Percentiles rank a stretch among this genome's conserved stretches.
Evolutionary conservation across 2,329 filamentous ascomycete genomes (phyloP).

Genomic region (Neonectria neomacrospora): DNA sequence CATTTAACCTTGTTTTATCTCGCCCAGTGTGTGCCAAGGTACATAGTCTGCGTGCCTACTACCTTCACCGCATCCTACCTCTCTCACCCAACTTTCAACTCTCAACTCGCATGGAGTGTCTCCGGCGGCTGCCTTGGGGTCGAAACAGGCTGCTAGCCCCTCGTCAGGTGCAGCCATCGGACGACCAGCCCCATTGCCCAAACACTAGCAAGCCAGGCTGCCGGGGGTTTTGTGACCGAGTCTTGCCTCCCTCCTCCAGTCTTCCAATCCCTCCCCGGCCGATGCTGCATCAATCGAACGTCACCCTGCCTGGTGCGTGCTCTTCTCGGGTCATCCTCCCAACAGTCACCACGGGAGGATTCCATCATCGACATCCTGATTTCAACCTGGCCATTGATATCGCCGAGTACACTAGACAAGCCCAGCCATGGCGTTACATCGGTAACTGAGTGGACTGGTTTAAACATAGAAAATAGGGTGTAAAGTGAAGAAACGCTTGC

Average conservation of each 20-base stretch:
- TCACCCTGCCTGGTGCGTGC: slow-evolving; percentile 6
- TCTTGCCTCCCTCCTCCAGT: not conserved
- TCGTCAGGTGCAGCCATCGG: slow-evolving; percentile 4
- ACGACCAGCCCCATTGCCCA: not conserved
- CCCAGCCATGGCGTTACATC: slow-evolving; percentile 15
- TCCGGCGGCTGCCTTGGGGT: slow-evolving; percentile 17
- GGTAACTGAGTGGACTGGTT: slow-evolving; percentile 7
- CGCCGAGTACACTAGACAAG: not conserved
- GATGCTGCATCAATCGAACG: slow-evolving; percentile 15
- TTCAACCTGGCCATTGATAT: slow-evolving; percentile 5
- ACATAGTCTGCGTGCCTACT: not conserved
- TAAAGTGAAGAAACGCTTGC: slow-evolving; percentile 1
- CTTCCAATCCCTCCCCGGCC: not conserved
- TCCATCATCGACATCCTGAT: slow-evolving; percentile 9
- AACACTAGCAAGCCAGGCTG: slow-evolving; percentile 17
- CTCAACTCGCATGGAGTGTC: no score
- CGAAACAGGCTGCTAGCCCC: slow-evolving; percentile 10
- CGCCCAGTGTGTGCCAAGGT: not conserved
- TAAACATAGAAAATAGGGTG: slow-evolving; percentile 4
- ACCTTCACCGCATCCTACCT: not conserved
- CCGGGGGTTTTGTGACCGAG: slow-evolving; percentile 1
- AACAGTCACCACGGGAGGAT: not conserved
- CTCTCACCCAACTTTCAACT: not conserved
- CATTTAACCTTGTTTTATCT: not conserved
- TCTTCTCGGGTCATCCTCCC: slow-evolving; percentile 19